Evolutionary conservation across 2,329 filamentous ascomycete species (phyloP).

Genomic region (Aureobasidium mangrovei): DNA sequence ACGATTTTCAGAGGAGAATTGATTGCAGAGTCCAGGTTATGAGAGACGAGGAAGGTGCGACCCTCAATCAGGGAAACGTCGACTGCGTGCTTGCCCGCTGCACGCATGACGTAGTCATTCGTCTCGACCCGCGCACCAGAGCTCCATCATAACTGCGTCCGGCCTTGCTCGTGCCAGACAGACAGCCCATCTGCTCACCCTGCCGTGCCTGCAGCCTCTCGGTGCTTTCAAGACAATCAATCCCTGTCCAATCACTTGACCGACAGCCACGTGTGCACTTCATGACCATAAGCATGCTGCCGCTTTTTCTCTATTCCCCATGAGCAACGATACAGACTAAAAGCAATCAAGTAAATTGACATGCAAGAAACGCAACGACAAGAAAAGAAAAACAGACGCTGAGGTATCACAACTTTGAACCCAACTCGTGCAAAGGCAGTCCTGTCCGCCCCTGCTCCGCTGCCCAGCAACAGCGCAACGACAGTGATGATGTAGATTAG

Average conservation of each 20-base stretch:
- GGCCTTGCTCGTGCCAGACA: background rate
- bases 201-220: background rate
- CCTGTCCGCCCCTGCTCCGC: slow-evolving; percentile 8
- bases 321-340: slow-evolving; percentile 10
- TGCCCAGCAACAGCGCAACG: slow-evolving; percentile 17
- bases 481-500: slow-evolving; percentile 23
- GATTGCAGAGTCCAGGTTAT: background rate
- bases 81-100: background rate
- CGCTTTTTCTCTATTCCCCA: slow-evolving; percentile 7
- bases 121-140: background rate
- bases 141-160: background rate
- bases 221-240: background rate
- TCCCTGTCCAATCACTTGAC: background rate
- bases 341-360: slow-evolving; percentile 16
- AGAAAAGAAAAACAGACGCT: slow-evolving; percentile 19
- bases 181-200: background rate
- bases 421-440: slow-evolving; percentile 16
- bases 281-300: slow-evolving; percentile 14
- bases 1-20: background rate
- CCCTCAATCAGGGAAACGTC: background rate
- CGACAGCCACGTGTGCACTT: background rate
- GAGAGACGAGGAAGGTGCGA: background rate
- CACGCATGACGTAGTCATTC: background rate
- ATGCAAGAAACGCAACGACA: slow-evolving; percentile 13
- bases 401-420: slow-evolving; percentile 25